Evolutionary conservation across 306 rosid genomes (phyloP).

Genomic region (Ceratonia siliqua): DNA sequence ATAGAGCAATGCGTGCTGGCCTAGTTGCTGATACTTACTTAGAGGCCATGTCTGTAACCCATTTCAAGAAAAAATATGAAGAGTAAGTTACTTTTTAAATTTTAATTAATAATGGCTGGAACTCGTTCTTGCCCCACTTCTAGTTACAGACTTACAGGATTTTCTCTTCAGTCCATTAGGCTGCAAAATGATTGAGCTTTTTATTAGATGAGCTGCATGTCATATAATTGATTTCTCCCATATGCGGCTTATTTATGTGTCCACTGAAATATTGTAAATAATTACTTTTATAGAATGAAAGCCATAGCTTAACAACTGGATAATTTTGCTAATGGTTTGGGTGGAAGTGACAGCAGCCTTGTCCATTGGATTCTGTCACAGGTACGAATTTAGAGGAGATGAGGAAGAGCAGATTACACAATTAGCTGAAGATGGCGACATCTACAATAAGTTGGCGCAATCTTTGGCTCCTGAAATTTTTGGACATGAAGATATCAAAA

Average conservation of each 20-base stretch:
- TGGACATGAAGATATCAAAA: constrained; percentile 95
- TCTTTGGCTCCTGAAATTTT: constrained; percentile 98
- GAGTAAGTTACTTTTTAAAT: constrained; percentile 63
- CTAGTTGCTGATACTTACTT: constrained; percentile 94
- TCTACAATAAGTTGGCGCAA: constrained; percentile 78
- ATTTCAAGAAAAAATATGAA: constrained; percentile 94
- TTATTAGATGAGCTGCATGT: not conserved
- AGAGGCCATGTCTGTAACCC: constrained; percentile 95
- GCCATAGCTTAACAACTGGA: not conserved
- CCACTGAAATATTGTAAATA: not conserved
- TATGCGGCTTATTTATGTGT: constrained; percentile 16
- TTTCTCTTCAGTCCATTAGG: not conserved
- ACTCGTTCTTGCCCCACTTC: not conserved
- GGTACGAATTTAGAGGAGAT: constrained; percentile 85
- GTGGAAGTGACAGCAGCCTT: constrained; percentile 15
- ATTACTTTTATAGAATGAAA: constrained; percentile 15
- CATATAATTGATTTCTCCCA: not conserved
- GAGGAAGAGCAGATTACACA: constrained; percentile 77
- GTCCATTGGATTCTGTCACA: constrained; percentile 38
- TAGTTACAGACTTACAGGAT: not conserved
- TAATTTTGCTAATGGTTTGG: constrained; percentile 22
- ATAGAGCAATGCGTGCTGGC: constrained; percentile 97
- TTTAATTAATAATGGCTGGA: constrained; percentile 8
- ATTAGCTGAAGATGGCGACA: constrained; percentile 89
- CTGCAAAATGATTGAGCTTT: not conserved